A percentile compares a stretch with the other conserved stretches of the same genome.
phyloP scores from a whole-genome alignment of 2,329 filamentous ascomycete genomes.

The Verticillium dahliae region DNA sequence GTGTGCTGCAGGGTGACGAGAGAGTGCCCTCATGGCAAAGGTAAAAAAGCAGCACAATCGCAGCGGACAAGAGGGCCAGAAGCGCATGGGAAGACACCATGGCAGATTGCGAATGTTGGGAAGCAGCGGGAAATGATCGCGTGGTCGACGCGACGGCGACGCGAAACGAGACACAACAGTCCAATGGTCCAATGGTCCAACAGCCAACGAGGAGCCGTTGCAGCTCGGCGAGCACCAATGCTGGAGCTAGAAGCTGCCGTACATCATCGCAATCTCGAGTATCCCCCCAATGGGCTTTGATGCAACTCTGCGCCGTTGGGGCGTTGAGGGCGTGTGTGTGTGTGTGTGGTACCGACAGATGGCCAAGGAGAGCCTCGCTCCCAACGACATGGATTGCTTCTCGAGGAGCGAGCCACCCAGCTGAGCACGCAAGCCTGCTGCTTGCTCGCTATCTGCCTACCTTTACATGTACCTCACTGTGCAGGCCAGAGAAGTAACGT shows the following conservation, averaged over 20 bases:
- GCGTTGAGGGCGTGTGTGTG: neutral
- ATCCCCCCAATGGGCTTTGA: neutral
- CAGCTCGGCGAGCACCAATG: neutral
- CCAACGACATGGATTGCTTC: neutral
- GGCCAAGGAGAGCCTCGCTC: neutral
- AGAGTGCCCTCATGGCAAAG: neutral
- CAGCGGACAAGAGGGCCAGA: neutral
- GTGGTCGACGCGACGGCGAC: neutral
- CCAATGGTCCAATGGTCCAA: neutral
- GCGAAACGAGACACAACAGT: neutral
- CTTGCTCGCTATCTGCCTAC: too few relatives aligned
- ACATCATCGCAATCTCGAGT: neutral
- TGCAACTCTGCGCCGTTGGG: neutral
- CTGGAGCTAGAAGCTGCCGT: neutral
- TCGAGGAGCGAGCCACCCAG: neutral
- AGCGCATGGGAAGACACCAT: neutral
- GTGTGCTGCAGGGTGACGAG: neutral
- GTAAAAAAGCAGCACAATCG: neutral
- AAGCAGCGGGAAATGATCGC: neutral
- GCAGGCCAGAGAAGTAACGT: neutral
- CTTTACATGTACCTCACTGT: neutral
- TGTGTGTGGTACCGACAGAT: neutral
- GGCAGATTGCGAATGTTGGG: neutral
- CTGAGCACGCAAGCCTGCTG: neutral
- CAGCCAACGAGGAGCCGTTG: neutral